phyloP scores from a whole-genome alignment of 768 basidiomycete genomes.

The Krasilnikovozyma curviuscula region DNA sequence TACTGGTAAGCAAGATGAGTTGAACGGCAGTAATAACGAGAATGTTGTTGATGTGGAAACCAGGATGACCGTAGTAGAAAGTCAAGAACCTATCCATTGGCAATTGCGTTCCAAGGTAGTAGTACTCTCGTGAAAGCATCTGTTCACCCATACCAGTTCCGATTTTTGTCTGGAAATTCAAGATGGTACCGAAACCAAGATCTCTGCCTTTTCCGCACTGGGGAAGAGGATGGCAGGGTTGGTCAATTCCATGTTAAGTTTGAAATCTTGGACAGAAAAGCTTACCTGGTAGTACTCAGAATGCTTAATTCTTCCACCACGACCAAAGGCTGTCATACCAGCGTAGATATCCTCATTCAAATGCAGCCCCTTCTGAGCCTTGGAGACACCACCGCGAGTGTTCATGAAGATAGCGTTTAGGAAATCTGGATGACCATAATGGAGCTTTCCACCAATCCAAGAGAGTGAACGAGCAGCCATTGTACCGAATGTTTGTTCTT shows the following conservation, averaged over 20 bases:
- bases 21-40: slow-evolving; percentile 92
- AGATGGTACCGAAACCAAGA: slow-evolving; percentile 92
- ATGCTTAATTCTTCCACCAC: slow-evolving; percentile 94
- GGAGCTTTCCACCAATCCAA: slow-evolving; percentile 94
- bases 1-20: slow-evolving; percentile 76
- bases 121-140: slow-evolving; percentile 97
- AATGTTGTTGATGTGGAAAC: slow-evolving; percentile 99
- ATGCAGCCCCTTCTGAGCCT: slow-evolving; percentile 96
- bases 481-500: slow-evolving; percentile 98
- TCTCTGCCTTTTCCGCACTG: slow-evolving; percentile 90
- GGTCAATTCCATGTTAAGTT: background rate
- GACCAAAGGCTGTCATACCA: slow-evolving; percentile 94
- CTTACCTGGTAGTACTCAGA: slow-evolving; percentile 84
- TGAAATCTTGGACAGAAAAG: background rate
- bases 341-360: slow-evolving; percentile 99
- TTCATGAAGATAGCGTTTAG: slow-evolving; percentile 93
- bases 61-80: slow-evolving; percentile 98
- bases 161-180: slow-evolving; percentile 99
- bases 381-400: slow-evolving; percentile 93
- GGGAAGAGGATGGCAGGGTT: too few species aligned
- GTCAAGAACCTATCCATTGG: slow-evolving; percentile 97
- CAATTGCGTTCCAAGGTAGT: slow-evolving; percentile 92
- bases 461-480: slow-evolving; percentile 87
- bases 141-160: slow-evolving; percentile 99
- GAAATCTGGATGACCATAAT: slow-evolving; percentile 99